phyloP scores from a whole-genome alignment of 176 grass and related monocot genomes.

The Carex kokanica region DNA sequence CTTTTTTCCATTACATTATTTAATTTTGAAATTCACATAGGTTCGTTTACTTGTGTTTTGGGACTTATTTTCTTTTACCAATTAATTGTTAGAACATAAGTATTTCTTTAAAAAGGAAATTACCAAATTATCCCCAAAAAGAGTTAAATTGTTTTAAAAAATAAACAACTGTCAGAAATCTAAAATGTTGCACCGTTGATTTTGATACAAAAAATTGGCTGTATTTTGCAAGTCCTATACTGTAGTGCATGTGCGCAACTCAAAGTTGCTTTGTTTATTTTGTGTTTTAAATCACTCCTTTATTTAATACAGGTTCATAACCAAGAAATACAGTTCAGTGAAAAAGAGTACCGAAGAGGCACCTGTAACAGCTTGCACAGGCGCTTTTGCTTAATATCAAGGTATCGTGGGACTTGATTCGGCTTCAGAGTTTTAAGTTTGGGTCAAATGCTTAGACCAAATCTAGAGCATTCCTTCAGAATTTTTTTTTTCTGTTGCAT shows the following conservation, averaged over 20 bases:
- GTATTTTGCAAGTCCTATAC: background rate
- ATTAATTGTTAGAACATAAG: background rate
- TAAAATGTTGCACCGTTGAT: background rate
- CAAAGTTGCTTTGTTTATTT: background rate
- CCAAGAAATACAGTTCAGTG: slow-evolving; percentile 76
- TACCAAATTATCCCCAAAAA: background rate
- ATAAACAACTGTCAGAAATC: background rate
- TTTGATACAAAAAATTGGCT: background rate
- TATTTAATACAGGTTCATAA: slow-evolving; percentile 62
- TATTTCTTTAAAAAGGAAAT: background rate
- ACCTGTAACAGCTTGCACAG: slow-evolving; percentile 66
- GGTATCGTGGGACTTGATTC: slow-evolving; percentile 27
- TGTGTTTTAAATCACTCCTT: slow-evolving; percentile 19
- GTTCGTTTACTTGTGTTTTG: background rate
- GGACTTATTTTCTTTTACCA: slow-evolving; percentile 7
- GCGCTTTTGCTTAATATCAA: slow-evolving; percentile 39
- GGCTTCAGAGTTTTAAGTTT: background rate
- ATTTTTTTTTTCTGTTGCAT: slow-evolving; percentile 4
- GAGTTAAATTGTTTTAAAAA: background rate
- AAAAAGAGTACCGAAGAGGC: slow-evolving; percentile 57
- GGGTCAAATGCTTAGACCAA: background rate
- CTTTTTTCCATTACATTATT: background rate
- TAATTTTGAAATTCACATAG: background rate
- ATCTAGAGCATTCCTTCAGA: background rate
- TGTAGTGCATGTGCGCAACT: background rate